These are phyloP conservation scores for Capsicum baccatum DNA, from an alignment of 257 asterid genomes.

Conservation along the genomic window DNA sequence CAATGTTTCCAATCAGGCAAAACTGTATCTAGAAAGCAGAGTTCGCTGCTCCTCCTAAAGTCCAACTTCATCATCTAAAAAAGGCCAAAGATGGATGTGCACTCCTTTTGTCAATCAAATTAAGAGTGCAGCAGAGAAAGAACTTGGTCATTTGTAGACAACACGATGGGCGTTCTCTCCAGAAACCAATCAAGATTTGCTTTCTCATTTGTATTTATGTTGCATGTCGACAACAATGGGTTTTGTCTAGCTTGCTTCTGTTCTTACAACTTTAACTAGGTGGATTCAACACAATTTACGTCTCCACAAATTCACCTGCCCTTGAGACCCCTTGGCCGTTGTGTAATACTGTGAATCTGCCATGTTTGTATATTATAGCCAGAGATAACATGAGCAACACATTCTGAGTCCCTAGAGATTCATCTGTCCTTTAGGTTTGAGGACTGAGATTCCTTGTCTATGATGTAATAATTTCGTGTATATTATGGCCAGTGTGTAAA, in stretches of 20 bases:
- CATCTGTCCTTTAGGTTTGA: not conserved
- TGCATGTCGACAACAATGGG: not conserved
- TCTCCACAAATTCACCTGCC: not conserved
- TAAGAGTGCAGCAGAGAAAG: conserved; percentile 15
- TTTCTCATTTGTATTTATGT: conserved; percentile 8
- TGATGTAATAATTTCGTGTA: not conserved
- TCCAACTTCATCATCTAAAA: not conserved
- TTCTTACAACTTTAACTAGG: not conserved
- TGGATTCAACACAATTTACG: not conserved
- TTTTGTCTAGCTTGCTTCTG: not conserved
- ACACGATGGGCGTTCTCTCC: not conserved
- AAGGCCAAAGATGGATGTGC: not conserved
- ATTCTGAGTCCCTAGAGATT: conserved; percentile 13
- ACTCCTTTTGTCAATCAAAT: not conserved
- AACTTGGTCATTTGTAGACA: conserved; percentile 4
- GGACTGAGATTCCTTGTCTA: not conserved
- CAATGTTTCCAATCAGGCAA: not conserved
- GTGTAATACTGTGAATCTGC: not conserved
- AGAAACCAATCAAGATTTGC: too few species aligned
- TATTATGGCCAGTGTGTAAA: not conserved
- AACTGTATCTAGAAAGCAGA: conserved; percentile 16
- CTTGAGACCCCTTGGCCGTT: not conserved
- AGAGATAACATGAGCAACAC: not conserved
- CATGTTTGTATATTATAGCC: not conserved
- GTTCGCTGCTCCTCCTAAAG: not conserved